phyloP scores from a whole-genome alignment of 495 filamentous ascomycete species.

The Xylaria flabelliformis region DNA sequence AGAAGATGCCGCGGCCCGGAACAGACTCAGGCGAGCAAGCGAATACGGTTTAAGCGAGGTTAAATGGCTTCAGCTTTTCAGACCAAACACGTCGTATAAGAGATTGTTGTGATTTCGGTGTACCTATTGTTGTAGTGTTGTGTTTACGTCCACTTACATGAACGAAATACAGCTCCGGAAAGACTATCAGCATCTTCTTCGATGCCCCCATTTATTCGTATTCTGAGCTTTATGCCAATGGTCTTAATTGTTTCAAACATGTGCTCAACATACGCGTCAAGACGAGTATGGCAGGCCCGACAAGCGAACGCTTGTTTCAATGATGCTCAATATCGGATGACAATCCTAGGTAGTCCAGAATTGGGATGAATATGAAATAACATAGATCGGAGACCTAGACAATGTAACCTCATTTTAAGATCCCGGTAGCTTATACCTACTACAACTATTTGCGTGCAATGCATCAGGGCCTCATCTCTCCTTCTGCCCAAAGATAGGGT shows the following conservation, averaged over 20 bases:
- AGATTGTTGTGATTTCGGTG: background rate
- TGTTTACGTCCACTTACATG: background rate
- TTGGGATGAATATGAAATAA: background rate
- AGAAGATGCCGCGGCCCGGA: background rate
- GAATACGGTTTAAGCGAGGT: background rate
- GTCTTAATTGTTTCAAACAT: slow-evolving; percentile 11
- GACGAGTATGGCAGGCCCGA: slow-evolving; percentile 7
- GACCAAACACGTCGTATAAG: background rate
- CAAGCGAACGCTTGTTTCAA: slow-evolving; percentile 14
- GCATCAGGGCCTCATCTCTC: background rate
- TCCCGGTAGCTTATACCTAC: background rate
- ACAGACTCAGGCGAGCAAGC: background rate
- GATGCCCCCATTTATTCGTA: slow-evolving; percentile 12
- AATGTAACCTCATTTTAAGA: slow-evolving; percentile 16
- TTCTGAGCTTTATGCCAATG: background rate
- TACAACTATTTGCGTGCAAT: background rate
- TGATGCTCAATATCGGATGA: slow-evolving; percentile 15
- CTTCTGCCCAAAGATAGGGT: background rate
- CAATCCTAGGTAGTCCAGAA: slow-evolving; percentile 7
- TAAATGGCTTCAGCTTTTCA: slow-evolving; percentile 9
- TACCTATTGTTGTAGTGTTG: background rate
- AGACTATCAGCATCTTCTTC: background rate
- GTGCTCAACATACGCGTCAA: background rate
- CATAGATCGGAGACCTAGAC: slow-evolving; percentile 1
- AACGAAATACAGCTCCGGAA: background rate